A percentile compares a stretch with the other conserved stretches of the same genome.
Evolutionary conservation across 257 asterid species (phyloP).

Genomic region (Jacaranda mimosifolia): DNA sequence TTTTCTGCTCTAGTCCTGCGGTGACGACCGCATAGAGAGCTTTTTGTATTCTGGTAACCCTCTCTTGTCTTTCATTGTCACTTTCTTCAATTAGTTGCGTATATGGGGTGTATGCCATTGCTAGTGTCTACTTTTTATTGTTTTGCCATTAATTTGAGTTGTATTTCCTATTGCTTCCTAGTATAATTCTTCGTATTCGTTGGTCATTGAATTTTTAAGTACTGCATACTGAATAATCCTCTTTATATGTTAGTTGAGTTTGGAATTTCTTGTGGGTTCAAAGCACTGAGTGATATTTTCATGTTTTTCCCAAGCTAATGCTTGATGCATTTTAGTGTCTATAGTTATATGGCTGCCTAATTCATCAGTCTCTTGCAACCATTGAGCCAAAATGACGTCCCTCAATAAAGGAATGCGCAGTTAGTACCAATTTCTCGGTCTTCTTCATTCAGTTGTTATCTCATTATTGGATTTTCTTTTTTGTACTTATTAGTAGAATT

Average conservation of each 20-base stretch:
- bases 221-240: too few species aligned
- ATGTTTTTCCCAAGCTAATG: background rate
- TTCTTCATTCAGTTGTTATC: too few species aligned
- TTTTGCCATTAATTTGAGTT: background rate
- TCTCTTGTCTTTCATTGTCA: background rate
- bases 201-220: constrained; percentile 8
- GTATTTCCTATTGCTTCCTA: background rate
- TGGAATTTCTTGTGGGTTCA: background rate
- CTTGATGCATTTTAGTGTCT: background rate
- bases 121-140: too few species aligned
- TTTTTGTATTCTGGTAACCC: constrained; percentile 11
- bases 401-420: too few species aligned
- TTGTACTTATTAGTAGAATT: too few species aligned
- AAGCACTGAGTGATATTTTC: background rate
- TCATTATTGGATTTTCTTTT: too few species aligned
- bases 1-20: constrained; percentile 1
- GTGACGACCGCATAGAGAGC: background rate
- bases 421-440: too few species aligned
- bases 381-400: too few species aligned
- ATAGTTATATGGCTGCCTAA: too few species aligned
- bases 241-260: background rate
- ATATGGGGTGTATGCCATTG: background rate
- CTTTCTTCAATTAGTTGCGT: background rate
- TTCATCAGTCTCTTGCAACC: too few species aligned
- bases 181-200: background rate